Evolutionary conservation across 129 eudicot species (phyloP), one percentile per base, ranked within the genome.

Genomic region (Flaveria linearis): DNA sequence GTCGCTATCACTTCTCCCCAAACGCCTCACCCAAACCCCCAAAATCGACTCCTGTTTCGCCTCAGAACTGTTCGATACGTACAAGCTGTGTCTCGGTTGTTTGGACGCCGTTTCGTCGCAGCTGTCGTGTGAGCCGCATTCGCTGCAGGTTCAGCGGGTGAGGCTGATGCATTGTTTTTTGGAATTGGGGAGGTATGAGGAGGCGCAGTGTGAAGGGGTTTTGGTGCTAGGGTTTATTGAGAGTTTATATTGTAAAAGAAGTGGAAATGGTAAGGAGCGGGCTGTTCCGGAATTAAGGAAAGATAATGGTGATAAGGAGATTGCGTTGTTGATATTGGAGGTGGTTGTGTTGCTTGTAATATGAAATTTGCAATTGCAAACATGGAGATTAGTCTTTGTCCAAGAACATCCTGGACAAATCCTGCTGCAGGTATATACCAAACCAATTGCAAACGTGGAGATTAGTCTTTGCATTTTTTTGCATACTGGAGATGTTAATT

Each of bases 1-100:
- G 49, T 9, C 91, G 73, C 83, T 91, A 47, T 80, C 91, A 1
- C 69, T 88, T 14, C 30, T 94, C 74, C 98, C 96, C 26, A 94
- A 87, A 78, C 87, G 90, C 76, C 93, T 94, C 71, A 77, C 83
- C 16, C 77, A 86, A 62, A 61, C 93, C 43, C 91, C 97, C 64
- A 79, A 84, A 68, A 76, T 85, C 55, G 75, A 83, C 51, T 22
- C 80, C 13, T 5, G 33, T 16, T 57, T 33, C 41, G 89, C 83
- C 1, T 28, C 25, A 3, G 67, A 82, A 23, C 65, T 94, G 10
- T 87, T 94, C n/a, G 85, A 81, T 5, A 68, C 71, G 1, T 94
- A 91, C 77, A 72, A 73, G 60, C 86, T 94, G 14, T 91, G 92
- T 74, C 68, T 94, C 22, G 17, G 80, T 13, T 91, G 96, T 50